Percentiles rank a stretch among this genome's conserved stretches.
These are phyloP conservation scores for Verticillium albo-atrum DNA, from an alignment of 2,329 filamentous ascomycete species.

Conservation along the genomic window DNA sequence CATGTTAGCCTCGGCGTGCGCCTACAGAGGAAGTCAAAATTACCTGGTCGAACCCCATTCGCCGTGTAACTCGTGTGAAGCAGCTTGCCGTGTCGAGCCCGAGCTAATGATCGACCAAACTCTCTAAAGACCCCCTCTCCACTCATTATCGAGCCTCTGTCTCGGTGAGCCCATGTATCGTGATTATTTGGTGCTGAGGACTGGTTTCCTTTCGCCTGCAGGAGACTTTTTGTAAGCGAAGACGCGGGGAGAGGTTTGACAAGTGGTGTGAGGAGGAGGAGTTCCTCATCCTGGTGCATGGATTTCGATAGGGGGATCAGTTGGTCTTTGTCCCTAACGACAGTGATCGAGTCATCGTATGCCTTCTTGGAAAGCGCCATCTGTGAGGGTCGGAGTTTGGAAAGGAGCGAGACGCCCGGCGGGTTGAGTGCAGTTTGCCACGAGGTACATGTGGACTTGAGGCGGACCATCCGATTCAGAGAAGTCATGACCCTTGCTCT, in stretches of 20 bases:
- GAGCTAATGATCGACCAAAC: slow-evolving; percentile 79
- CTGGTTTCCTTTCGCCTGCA: slow-evolving; percentile 45
- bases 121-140: slow-evolving; percentile 91
- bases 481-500: slow-evolving; percentile 77
- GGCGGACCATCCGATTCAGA: slow-evolving; percentile 67
- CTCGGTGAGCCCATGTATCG: slow-evolving; percentile 54
- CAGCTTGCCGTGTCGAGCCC: slow-evolving; percentile 79
- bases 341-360: slow-evolving; percentile 89
- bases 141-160: slow-evolving; percentile 70
- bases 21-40: slow-evolving; percentile 6
- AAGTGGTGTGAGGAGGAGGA: slow-evolving; percentile 83
- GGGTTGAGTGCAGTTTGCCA: slow-evolving; percentile 93
- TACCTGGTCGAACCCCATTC: slow-evolving; percentile 77
- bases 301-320: slow-evolving; percentile 78
- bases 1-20: slow-evolving; percentile 6
- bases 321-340: slow-evolving; percentile 84
- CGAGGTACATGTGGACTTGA: slow-evolving; percentile 82
- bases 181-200: slow-evolving; percentile 34
- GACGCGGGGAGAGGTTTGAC: slow-evolving; percentile 92
- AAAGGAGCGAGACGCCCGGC: slow-evolving; percentile 69
- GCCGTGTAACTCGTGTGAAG: slow-evolving; percentile 94
- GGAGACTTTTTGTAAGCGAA: slow-evolving; percentile 68
- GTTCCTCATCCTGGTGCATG: slow-evolving; percentile 78
- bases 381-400: slow-evolving; percentile 78
- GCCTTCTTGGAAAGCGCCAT: slow-evolving; percentile 76